phyloP scores from a whole-genome alignment of 768 basidiomycete genomes.

The Lactarius sp. region DNA sequence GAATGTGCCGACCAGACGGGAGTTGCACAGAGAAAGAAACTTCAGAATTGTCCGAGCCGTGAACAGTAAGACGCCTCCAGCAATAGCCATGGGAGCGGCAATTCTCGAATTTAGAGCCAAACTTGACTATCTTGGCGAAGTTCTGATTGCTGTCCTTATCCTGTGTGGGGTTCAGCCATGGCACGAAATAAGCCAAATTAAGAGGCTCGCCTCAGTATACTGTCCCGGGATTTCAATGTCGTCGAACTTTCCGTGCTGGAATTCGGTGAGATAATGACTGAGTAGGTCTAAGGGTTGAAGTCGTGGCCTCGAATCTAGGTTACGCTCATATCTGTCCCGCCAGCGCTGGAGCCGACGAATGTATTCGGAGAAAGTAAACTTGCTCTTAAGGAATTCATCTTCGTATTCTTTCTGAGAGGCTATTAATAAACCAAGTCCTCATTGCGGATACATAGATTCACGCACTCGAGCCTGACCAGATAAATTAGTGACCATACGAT shows the following conservation, averaged over 20 bases:
- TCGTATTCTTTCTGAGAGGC: conserved; percentile 74
- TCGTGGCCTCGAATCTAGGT: conserved; percentile 77
- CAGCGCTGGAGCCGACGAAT: conserved; percentile 86
- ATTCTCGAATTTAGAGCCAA: conserved; percentile 86
- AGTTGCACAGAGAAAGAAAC: conserved; percentile 90
- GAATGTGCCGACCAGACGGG: conserved; percentile 76
- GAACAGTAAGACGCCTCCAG: conserved; percentile 86
- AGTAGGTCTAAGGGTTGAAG: conserved; percentile 79
- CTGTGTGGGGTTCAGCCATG: conserved; percentile 37
- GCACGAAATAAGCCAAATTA: neutral
- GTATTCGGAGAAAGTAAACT: conserved; percentile 80
- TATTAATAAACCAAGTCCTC: conserved; percentile 5
- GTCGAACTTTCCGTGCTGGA: conserved; percentile 95
- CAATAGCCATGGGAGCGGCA: conserved; percentile 80
- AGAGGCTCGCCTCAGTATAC: conserved; percentile 75
- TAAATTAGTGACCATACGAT: conserved; percentile 58
- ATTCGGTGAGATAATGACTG: conserved; percentile 93
- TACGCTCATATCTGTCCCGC: conserved; percentile 85
- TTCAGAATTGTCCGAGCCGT: conserved; percentile 85
- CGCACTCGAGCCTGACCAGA: conserved; percentile 54
- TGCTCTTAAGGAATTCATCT: conserved; percentile 79
- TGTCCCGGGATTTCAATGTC: conserved; percentile 99
- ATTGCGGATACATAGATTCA: conserved; percentile 9
- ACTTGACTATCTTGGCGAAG: conserved; percentile 87
- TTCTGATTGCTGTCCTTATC: conserved; percentile 93